Evolutionary conservation across 768 basidiomycete species (phyloP), one percentile per base, ranked within the genome.

Genomic region (Omphalotus guepiniiformis): DNA sequence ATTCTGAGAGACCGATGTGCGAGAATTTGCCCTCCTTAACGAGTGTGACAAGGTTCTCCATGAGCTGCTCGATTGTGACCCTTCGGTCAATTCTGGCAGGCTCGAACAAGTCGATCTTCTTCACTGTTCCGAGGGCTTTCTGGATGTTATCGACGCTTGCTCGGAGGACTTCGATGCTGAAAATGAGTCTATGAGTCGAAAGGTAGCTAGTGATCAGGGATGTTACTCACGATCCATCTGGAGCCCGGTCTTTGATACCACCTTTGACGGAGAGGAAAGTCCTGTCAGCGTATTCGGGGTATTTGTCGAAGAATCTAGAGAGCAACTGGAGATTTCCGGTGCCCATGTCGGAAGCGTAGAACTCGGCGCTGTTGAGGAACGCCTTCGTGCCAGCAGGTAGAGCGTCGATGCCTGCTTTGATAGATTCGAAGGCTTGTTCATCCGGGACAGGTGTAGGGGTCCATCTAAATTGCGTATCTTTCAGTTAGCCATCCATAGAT

Each of bases 61-160:
- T 63, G 3, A 60, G 55, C 4, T 74, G 68, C 59, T 82, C 80
- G 49, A 82, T 57, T 0, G 72, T 47, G 8, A 64, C 51, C 1
- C 61, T 67, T 3, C 56, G 53, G 26, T 78, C 76, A 18, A 74
- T 60, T 3, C 77, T 66, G 2, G 78, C 74, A 26, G 63, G 58
- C 56, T 82, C 61, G 59, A 76, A 85, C 4, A 85, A 57, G 58
- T 85, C 83, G 48, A 83, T 56, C 46, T 65, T 72, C 62, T 77
- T 78, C 42, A 65, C 73, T 25, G 71, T 70, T 3, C 74, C 68
- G 4, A 82, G 64, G 15, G 65, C 65, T 7, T 63, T 66, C 42
- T 72, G 69, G 56, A 74, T 66, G 16, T 62, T 56, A n/a, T 68
- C 60, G 22, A 80, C 65, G 41, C 79, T 77, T 16, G 67, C 59